Evolutionary conservation across 2,329 filamentous ascomycete species (phyloP).

Genomic region (Fusarium sp.): DNA sequence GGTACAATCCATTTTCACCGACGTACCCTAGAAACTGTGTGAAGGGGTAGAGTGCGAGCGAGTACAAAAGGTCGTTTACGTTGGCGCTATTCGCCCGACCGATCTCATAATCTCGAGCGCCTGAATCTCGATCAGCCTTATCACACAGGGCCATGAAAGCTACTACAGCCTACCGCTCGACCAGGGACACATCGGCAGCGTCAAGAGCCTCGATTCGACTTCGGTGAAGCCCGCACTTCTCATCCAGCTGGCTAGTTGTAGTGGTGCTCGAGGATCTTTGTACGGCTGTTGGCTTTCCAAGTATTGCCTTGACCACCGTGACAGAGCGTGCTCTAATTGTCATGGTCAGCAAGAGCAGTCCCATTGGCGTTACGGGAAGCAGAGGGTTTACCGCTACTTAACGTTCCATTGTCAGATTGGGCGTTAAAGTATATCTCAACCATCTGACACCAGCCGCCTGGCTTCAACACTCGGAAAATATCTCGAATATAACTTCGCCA

Average conservation of each 20-base stretch:
- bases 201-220: slow-evolving; percentile 71
- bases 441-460: slow-evolving; percentile 87
- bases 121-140: slow-evolving; percentile 47
- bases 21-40: slow-evolving; percentile 59
- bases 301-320: slow-evolving; percentile 73
- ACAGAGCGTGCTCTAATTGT: slow-evolving; percentile 67
- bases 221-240: slow-evolving; percentile 71
- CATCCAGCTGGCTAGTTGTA: slow-evolving; percentile 68
- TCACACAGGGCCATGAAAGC: not conserved
- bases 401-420: slow-evolving; percentile 84
- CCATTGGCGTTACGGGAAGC: not conserved
- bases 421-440: slow-evolving; percentile 87
- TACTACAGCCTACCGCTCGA: slow-evolving; percentile 61
- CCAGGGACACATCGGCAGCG: slow-evolving; percentile 75
- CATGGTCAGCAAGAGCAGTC: slow-evolving; percentile 16
- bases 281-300: slow-evolving; percentile 67
- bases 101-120: slow-evolving; percentile 61
- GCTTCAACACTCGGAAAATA: slow-evolving; percentile 74
- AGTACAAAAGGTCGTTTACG: slow-evolving; percentile 62
- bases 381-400: slow-evolving; percentile 65
- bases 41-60: slow-evolving; percentile 66
- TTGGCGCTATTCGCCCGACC: slow-evolving; percentile 64
- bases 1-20: not conserved
- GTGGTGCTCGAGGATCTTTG: slow-evolving; percentile 73
- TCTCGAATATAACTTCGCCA: slow-evolving; percentile 83